Conservation (phyloP, 768 basidiomycete species). For the Mycena belliarum region DNA sequence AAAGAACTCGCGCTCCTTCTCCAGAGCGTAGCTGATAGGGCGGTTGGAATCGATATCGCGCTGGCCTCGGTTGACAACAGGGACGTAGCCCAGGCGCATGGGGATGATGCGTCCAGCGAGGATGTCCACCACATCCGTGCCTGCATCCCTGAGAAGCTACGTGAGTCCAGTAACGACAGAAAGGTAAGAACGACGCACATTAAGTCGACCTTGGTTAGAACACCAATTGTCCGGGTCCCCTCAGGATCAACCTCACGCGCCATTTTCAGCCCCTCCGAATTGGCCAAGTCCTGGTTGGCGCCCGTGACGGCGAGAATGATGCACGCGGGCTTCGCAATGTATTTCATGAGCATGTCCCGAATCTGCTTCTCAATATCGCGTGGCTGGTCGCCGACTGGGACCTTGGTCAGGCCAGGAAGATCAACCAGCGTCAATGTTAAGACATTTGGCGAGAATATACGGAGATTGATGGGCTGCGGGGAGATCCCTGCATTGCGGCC, state of each 20-base stretch:
- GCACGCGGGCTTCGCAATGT: constrained; percentile 92
- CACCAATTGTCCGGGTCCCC: constrained; percentile 95
- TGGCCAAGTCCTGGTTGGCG: constrained; percentile 96
- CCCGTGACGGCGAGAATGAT: constrained; percentile 96
- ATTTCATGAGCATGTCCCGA: constrained; percentile 93
- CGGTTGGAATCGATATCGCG: constrained; percentile 93
- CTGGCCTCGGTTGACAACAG: constrained; percentile 98
- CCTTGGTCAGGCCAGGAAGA: constrained; percentile 92
- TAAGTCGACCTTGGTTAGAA: constrained; percentile 95
- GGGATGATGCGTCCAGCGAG: constrained; percentile 97
- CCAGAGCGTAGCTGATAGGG: constrained; percentile 81
- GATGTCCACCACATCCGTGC: constrained; percentile 98
- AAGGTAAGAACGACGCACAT: constrained; percentile 62
- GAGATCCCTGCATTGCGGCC: constrained; percentile 99
- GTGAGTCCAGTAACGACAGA: not conserved
- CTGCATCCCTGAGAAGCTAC: constrained; percentile 73
- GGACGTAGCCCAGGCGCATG: constrained; percentile 93
- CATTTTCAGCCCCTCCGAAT: constrained; percentile 96
- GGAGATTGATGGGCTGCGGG: constrained; percentile 94
- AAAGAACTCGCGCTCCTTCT: constrained; percentile 90
- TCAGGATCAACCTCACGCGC: constrained; percentile 97
- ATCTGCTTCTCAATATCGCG: constrained; percentile 98
- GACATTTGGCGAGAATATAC: constrained; percentile 96
- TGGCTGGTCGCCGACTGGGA: constrained; percentile 95
- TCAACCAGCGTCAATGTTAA: constrained; percentile 97